These are phyloP conservation scores for Colletotrichum zoysiae DNA, from an alignment of 2,329 filamentous ascomycete genomes.

Conservation along the genomic window DNA sequence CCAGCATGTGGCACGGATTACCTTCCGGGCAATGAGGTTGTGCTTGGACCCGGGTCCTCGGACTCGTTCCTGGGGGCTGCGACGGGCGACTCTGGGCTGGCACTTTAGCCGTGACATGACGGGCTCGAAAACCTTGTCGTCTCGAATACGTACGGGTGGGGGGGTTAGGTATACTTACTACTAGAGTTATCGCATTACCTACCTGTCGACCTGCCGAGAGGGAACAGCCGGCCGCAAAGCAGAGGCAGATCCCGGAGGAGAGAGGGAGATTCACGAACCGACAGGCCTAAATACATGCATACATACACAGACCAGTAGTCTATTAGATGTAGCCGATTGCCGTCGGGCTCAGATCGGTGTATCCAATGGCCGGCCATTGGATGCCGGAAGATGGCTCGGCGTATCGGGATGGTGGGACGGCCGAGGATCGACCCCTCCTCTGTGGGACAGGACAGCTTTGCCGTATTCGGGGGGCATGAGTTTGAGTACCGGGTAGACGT, in stretches of 20 bases:
- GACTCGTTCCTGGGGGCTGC: constrained; percentile 8
- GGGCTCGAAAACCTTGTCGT: constrained; percentile 17
- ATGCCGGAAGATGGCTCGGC: neutral
- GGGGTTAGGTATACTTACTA: neutral
- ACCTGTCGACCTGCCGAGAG: neutral
- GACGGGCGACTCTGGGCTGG: constrained; percentile 12
- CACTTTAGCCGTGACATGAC: constrained; percentile 12
- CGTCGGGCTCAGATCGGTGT: neutral
- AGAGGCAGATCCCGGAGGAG: neutral
- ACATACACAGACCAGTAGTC: neutral
- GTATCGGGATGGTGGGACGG: no score
- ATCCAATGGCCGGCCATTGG: neutral
- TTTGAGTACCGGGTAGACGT: neutral
- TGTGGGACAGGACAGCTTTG: no score
- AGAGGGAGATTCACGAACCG: neutral
- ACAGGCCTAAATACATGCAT: neutral
- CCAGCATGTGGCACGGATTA: neutral
- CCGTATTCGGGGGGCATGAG: no score
- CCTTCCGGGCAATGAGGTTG: constrained; percentile 23
- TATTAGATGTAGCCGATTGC: neutral
- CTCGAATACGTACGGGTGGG: constrained; percentile 3
- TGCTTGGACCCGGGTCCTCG: constrained; percentile 26
- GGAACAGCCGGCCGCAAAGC: neutral
- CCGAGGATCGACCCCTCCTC: no score
- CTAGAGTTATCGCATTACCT: neutral